Conservation (phyloP, 441 rosid genomes). For the Erodium trifolium region DNA sequence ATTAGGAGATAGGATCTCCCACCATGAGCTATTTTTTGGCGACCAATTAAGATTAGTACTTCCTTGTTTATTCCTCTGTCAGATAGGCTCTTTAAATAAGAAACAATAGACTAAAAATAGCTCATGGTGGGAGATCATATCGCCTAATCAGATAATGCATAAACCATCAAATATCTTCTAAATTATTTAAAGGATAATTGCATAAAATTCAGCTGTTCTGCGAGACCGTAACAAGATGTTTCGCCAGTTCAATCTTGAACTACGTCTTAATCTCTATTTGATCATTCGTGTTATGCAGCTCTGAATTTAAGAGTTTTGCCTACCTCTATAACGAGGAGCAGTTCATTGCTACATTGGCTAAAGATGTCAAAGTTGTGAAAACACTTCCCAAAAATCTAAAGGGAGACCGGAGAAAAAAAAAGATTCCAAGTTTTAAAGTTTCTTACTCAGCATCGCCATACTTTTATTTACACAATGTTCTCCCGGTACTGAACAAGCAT, state of each 20-base stretch:
- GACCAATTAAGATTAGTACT: too few relatives aligned
- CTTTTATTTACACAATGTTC: constrained; percentile 77
- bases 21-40: too few relatives aligned
- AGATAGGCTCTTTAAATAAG: too few relatives aligned
- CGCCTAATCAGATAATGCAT: too few relatives aligned
- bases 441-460: constrained; percentile 69
- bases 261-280: constrained; percentile 13
- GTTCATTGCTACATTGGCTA: constrained; percentile 64
- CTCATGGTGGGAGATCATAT: too few relatives aligned
- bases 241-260: not conserved
- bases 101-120: too few relatives aligned
- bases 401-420: constrained; percentile 75
- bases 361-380: constrained; percentile 66
- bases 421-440: constrained; percentile 75
- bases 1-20: too few relatives aligned
- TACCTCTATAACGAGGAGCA: constrained; percentile 86
- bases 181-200: too few relatives aligned
- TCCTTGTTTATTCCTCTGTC: too few relatives aligned
- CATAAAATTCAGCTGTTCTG: too few relatives aligned
- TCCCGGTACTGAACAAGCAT: constrained; percentile 76
- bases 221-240: not conserved
- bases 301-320: constrained; percentile 96
- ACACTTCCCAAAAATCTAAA: constrained; percentile 92
- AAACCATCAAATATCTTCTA: too few relatives aligned
- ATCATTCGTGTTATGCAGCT: constrained; percentile 42